These are phyloP conservation scores for Zymoseptoria brevis DNA, from an alignment of 2,329 filamentous ascomycete species.

Conservation along the genomic window DNA sequence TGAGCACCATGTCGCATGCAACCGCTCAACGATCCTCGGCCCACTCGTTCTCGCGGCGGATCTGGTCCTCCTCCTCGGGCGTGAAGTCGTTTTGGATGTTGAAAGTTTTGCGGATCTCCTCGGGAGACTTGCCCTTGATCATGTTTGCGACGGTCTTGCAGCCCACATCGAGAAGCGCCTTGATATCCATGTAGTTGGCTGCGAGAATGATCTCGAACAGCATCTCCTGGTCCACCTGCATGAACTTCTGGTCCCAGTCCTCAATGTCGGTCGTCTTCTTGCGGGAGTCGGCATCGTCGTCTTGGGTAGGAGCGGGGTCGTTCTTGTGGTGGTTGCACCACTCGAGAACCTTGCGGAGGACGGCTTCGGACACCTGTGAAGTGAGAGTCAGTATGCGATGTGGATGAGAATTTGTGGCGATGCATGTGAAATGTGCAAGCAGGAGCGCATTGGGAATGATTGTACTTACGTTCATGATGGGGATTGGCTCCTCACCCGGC, in stretches of 20 bases:
- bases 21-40: slow-evolving; percentile 31
- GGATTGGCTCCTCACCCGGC: slow-evolving; percentile 60
- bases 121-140: slow-evolving; percentile 99
- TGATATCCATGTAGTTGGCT: slow-evolving; percentile 98
- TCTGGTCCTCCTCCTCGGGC: slow-evolving; percentile 97
- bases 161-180: slow-evolving; percentile 91
- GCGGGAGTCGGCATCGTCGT: slow-evolving; percentile 86
- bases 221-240: slow-evolving; percentile 99
- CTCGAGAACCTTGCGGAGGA: slow-evolving; percentile 92
- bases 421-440: neutral
- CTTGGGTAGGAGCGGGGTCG: slow-evolving; percentile 71
- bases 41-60: slow-evolving; percentile 49
- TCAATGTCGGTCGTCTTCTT: slow-evolving; percentile 99
- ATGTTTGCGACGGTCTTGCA: slow-evolving; percentile 99
- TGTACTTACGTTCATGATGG: slow-evolving; percentile 63
- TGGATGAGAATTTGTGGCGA: neutral
- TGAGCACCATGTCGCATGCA: neutral
- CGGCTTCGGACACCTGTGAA: slow-evolving; percentile 70
- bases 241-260: slow-evolving; percentile 99
- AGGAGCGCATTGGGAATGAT: neutral
- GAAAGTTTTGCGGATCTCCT: slow-evolving; percentile 99
- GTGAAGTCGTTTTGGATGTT: slow-evolving; percentile 99
- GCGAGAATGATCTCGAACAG: slow-evolving; percentile 98
- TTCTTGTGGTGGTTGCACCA: slow-evolving; percentile 95
- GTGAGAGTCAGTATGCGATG: slow-evolving; percentile 22